Evolutionary conservation across 2,329 filamentous ascomycete species (phyloP), one percentile per base, ranked within the genome.

Genomic region (Fusarium heterosporum): DNA sequence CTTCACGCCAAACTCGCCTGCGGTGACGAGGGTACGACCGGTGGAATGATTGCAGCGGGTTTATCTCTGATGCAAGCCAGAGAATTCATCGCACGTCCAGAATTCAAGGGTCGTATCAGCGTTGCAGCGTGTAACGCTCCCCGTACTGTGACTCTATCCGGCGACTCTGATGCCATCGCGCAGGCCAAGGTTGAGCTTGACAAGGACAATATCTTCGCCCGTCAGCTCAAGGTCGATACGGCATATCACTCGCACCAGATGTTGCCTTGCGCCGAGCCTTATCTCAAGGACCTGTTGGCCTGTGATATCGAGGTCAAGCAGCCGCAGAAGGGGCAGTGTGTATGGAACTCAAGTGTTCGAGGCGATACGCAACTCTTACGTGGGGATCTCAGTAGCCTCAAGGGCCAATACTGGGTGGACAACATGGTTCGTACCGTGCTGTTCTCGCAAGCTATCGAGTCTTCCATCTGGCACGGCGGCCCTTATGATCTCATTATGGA

Each of bases 181-280:
- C 38, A 43, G 1, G 43, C 49, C 0, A 55, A 39, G 1, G 26
- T 28, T 1, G 19, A 28, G 5, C 25, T 62, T 1, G 36, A 60
- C 0, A 38, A 62, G 0, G 55, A 54, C 0, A 41, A 47, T 1
- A 14, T 46, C 4, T 55, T 62, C 6, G 49, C 50, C 1, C 49
- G 56, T 1, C 32, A 36, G 3, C 4, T 63, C 0, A 55, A 50
- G 19, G 60, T 63, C 11, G 49, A 61, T 16, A 61, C 39, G 2
- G 60, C 60, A 0, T 63, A 63, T 36, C 56, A 63, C 16, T 63
- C 60, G 1, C 2, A 28, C 13, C 49, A 63, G 0, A 39, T 62
- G 13, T 10, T 39, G 0, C 42, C 55, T 0, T 39, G 42, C 10
- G 42, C 48, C 2, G 12, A 28, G 0, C 59, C 48, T 7, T 62